Base-by-base conservation (phyloP, 2,329 filamentous ascomycete species). In the Phaeophleospora eucalypticola region DNA sequence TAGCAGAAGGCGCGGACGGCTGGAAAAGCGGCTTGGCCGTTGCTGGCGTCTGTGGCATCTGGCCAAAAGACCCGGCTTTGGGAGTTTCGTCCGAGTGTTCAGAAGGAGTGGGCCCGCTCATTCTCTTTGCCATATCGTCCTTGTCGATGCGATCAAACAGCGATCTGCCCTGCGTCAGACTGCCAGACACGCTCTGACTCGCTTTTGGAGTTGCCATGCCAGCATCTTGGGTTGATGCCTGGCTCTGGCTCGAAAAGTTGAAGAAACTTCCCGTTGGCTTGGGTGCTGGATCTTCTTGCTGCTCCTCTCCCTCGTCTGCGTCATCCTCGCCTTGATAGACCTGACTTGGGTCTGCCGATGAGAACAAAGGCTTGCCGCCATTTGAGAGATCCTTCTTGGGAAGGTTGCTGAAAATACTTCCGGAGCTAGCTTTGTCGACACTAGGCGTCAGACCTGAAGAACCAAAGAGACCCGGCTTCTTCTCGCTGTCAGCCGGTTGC, bases 141-240 rank as follows among this genome's bases (percentile, higher is more conserved):
- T 41, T 36, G 29, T 48, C 43, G 19, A 51, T 51, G 37, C 51
- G 53, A 21, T 56, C 53, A 27, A 53, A 51, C 14, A 56, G 41
- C 16, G 53, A 55, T 36, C 50, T 33, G 24, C 46, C 47, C 34
- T 46, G 34, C 19, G 48, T 44, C 10, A 51, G 48, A 19, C 46
- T 43, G 37, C 43, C 39, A 21, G 47, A 45, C 21, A 45, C 46
- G 45, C 57, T 59, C 21, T 58, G 56, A 32, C 57, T 53, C 37
- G 53, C 59, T 21, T 43, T 56, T 4, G 58, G 55, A 12, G 53
- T 63, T n/a, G 47, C 45, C 58, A 59, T 62, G 33, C 55, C 57
- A 17, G 57, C 57, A 41, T 62, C 55, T 29, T 61, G 53, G 34
- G 58, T 52, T 32, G 42, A 36, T 6, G 42, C 18, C 35, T 32